These are phyloP conservation scores for Xylaria sp. DNA, from an alignment of 495 filamentous ascomycete genomes.

Conservation along the genomic window DNA sequence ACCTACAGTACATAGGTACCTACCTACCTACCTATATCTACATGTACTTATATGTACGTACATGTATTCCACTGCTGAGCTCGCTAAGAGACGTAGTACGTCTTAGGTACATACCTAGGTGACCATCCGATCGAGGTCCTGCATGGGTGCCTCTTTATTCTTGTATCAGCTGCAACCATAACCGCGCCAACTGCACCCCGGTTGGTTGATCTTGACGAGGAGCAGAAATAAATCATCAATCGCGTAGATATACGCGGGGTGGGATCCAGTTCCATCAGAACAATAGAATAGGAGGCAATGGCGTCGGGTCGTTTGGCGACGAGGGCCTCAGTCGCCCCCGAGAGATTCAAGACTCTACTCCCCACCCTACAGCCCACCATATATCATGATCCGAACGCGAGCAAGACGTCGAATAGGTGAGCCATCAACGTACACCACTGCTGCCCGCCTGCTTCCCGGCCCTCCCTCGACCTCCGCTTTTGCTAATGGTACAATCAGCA, in stretches of 20 bases:
- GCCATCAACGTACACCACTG: neutral
- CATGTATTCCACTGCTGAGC: neutral
- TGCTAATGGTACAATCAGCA: slow-evolving; percentile 34
- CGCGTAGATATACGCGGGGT: neutral
- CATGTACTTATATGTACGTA: too few relatives aligned
- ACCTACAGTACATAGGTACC: too few relatives aligned
- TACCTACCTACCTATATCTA: too few relatives aligned
- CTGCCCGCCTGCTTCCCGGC: neutral
- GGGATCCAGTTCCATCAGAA: neutral
- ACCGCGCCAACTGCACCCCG: neutral
- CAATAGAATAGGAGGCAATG: slow-evolving; percentile 15
- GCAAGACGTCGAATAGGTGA: slow-evolving; percentile 39
- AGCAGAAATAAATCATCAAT: neutral
- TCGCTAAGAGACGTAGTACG: neutral
- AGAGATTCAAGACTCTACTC: slow-evolving; percentile 40
- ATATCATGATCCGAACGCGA: slow-evolving; percentile 39
- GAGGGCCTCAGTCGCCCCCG: slow-evolving; percentile 40
- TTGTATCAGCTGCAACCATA: neutral
- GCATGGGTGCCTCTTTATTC: neutral
- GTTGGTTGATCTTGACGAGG: neutral
- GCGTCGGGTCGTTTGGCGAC: slow-evolving; percentile 30
- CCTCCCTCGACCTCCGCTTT: neutral
- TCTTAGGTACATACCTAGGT: too few relatives aligned
- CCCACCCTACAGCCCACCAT: slow-evolving; percentile 41
- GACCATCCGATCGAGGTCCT: neutral